These are phyloP conservation scores for Phytophthora fragariae DNA, from an alignment of 352 stramenopile genomes.

Conservation along the genomic window DNA sequence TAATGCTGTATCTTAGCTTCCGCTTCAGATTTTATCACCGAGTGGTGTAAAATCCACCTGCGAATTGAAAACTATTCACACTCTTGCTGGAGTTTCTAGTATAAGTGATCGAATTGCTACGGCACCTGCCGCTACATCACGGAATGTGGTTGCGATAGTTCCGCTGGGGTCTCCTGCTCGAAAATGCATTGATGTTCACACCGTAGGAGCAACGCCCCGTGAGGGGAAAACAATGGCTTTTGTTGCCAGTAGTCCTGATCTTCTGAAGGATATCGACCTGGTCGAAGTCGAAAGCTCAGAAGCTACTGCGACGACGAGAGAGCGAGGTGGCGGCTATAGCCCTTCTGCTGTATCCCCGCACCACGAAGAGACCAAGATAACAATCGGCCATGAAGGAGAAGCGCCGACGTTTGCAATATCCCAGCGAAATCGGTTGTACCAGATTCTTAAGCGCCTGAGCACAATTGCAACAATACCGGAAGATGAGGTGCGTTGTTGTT, in stretches of 20 bases:
- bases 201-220: neutral
- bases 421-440: constrained; percentile 65
- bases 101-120: constrained; percentile 26
- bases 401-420: constrained; percentile 53
- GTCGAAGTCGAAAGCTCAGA: neutral
- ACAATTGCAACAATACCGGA: constrained; percentile 55
- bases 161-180: constrained; percentile 1
- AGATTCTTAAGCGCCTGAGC: constrained; percentile 69
- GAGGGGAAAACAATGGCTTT: constrained; percentile 17
- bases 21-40: constrained; percentile 2
- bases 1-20: constrained; percentile 5
- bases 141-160: constrained; percentile 3
- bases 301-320: neutral
- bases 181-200: neutral
- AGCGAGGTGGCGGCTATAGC: neutral
- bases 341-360: constrained; percentile 31
- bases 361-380: constrained; percentile 65
- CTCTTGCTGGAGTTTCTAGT: neutral
- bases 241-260: constrained; percentile 6
- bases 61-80: constrained; percentile 26
- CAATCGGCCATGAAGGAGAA: constrained; percentile 46
- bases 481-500: constrained; percentile 52
- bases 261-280: neutral
- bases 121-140: constrained; percentile 25
- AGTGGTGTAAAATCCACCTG: constrained; percentile 28